These are phyloP conservation scores for Colletotrichum simmondsii DNA, from an alignment of 2,329 filamentous ascomycete species.

Conservation along the genomic window DNA sequence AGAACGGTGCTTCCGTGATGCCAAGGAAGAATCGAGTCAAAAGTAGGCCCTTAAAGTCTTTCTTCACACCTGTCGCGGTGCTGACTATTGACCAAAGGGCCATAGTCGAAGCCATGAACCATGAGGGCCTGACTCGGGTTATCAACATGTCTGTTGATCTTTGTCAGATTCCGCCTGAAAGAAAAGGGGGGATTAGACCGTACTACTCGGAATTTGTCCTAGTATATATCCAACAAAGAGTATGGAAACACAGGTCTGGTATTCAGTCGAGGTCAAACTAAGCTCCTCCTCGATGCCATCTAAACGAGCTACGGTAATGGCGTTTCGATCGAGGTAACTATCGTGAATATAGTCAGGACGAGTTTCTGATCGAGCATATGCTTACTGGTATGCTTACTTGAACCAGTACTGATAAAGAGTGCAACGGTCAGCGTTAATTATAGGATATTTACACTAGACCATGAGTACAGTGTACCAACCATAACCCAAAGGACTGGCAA, in stretches of 20 bases:
- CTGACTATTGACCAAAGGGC: background rate
- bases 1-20: constrained; percentile 44
- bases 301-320: background rate
- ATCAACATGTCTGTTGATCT: background rate
- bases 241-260: background rate
- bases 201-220: background rate
- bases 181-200: background rate
- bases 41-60: constrained; percentile 38
- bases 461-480: background rate
- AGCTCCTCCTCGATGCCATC: background rate
- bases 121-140: background rate
- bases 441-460: background rate
- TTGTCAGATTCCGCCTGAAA: background rate
- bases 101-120: background rate
- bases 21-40: constrained; percentile 49
- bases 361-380: background rate
- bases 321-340: background rate
- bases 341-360: background rate
- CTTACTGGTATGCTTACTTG: background rate
- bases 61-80: background rate
- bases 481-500: background rate
- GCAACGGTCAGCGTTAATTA: background rate
- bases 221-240: background rate
- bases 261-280: background rate
- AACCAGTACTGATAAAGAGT: background rate